Conservation (phyloP, 1,284 basidiomycete species). For the Rhodofomes roseus region DNA sequence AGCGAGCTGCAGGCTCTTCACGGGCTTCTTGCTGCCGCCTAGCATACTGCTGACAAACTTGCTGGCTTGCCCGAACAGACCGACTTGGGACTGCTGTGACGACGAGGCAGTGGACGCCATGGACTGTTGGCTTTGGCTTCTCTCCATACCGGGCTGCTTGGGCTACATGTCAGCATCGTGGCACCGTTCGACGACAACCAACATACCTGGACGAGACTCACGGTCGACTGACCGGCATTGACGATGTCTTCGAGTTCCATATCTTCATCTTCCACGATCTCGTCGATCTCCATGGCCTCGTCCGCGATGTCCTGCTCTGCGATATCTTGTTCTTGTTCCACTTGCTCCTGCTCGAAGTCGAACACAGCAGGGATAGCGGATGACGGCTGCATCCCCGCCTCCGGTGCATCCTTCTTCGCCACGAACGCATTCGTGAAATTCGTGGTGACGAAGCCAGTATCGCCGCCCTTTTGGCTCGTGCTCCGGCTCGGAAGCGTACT, state of each 20-base stretch:
- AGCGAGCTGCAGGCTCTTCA: constrained; percentile 82
- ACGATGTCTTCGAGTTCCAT: constrained; percentile 38
- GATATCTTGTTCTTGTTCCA: constrained; percentile 5
- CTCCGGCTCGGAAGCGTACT: constrained; percentile 47
- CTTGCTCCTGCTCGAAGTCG: constrained; percentile 7
- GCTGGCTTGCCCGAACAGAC: constrained; percentile 64
- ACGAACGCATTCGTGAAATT: constrained; percentile 14
- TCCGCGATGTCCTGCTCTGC: constrained; percentile 19
- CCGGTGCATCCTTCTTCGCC: constrained; percentile 6
- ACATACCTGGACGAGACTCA: constrained; percentile 44
- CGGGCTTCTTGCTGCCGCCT: constrained; percentile 60
- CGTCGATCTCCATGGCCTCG: constrained; percentile 33
- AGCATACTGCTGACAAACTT: constrained; percentile 63
- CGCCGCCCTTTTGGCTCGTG: constrained; percentile 29
- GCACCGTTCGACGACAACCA: background rate
- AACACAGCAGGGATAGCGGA: constrained; percentile 11
- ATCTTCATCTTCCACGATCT: constrained; percentile 22
- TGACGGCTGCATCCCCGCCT: constrained; percentile 5
- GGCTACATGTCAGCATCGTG: constrained; percentile 4
- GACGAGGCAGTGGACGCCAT: constrained; percentile 49
- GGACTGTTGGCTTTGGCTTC: constrained; percentile 51
- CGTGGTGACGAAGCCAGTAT: constrained; percentile 19
- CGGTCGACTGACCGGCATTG: constrained; percentile 35
- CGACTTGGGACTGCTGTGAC: constrained; percentile 46
- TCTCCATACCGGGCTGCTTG: constrained; percentile 12